A percentile compares a stretch with the other conserved stretches of the same genome.
phyloP scores from a whole-genome alignment of 2,329 filamentous ascomycete genomes.

The Shiraia sp. region DNA sequence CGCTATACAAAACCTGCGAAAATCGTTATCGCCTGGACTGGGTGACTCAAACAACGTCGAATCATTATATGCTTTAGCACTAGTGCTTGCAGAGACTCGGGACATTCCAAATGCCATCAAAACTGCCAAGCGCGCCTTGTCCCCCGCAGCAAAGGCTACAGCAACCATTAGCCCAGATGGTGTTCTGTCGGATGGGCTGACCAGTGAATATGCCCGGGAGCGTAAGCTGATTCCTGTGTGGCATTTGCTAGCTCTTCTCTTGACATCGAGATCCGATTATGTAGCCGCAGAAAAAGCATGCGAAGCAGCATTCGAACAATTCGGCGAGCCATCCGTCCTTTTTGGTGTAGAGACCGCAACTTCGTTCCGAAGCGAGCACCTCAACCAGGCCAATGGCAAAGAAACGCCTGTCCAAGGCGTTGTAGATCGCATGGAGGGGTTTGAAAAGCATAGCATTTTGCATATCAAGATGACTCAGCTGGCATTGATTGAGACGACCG shows the following conservation, averaged over 20 bases:
- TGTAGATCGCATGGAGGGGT: constrained; percentile 78
- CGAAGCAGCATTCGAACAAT: constrained; percentile 89
- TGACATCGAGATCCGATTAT: constrained; percentile 87
- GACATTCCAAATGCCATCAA: constrained; percentile 81
- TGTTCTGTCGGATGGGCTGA: constrained; percentile 29
- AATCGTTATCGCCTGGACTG: constrained; percentile 69
- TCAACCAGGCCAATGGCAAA: constrained; percentile 52
- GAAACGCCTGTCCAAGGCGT: constrained; percentile 50
- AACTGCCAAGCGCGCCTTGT: constrained; percentile 75
- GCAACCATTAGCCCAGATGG: constrained; percentile 36
- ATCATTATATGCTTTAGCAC: constrained; percentile 76
- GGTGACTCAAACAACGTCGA: constrained; percentile 71
- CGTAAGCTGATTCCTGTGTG: constrained; percentile 76
- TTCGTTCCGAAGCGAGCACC: constrained; percentile 66
- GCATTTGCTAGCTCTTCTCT: constrained; percentile 84
- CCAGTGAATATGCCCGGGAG: constrained; percentile 54
- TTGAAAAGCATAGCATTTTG: constrained; percentile 84
- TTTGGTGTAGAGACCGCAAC: constrained; percentile 64
- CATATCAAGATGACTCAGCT: constrained; percentile 96
- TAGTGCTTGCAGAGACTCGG: constrained; percentile 86
- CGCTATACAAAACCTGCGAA: constrained; percentile 75
- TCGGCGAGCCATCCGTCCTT: constrained; percentile 70
- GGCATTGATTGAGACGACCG: constrained; percentile 77
- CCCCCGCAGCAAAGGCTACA: constrained; percentile 53
- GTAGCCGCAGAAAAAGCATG: constrained; percentile 79